A percentile compares a stretch with the other conserved stretches of the same genome.
Conservation (phyloP, 352 stramenopile species). For the Phytophthora sp. region DNA sequence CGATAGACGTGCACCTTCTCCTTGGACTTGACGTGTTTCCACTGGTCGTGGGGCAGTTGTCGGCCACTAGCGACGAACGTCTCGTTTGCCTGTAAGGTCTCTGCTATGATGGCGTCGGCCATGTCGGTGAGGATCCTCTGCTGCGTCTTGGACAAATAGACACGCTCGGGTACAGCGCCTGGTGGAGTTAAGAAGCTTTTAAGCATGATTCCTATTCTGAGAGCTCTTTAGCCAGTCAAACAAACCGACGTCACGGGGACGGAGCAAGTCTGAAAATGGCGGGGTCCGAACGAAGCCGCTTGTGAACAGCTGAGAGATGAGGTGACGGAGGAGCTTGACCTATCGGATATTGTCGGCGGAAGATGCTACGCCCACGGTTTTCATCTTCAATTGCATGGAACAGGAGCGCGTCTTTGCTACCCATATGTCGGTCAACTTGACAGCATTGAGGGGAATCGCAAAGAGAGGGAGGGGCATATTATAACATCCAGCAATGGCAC, state of each 20-base stretch:
- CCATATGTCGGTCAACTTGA: constrained; percentile 15
- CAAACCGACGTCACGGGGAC: background rate
- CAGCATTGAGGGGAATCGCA: constrained; percentile 1
- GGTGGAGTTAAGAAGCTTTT: constrained; percentile 21
- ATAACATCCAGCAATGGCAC: no score
- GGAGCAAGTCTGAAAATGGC: constrained; percentile 31
- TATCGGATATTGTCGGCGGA: constrained; percentile 11
- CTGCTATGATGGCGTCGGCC: constrained; percentile 60
- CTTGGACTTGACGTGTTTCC: constrained; percentile 61
- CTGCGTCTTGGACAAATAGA: constrained; percentile 29
- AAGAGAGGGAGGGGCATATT: no score
- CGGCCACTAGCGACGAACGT: constrained; percentile 50
- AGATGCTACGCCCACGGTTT: constrained; percentile 1
- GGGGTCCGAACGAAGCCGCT: background rate
- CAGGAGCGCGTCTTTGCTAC: constrained; percentile 1
- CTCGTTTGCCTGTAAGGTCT: constrained; percentile 62
- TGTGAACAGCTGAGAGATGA: constrained; percentile 33
- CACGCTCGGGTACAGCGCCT: constrained; percentile 24
- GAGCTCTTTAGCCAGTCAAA: background rate
- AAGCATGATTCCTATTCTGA: constrained; percentile 23
- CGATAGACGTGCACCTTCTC: constrained; percentile 68
- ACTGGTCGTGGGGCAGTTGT: constrained; percentile 42
- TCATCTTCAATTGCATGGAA: constrained; percentile 17
- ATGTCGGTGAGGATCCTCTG: constrained; percentile 49
- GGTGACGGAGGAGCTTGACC: constrained; percentile 25